These are phyloP conservation scores for Komagataella pseudopastoris DNA, from an alignment of 805 yeast genomes.

Conservation along the genomic window DNA sequence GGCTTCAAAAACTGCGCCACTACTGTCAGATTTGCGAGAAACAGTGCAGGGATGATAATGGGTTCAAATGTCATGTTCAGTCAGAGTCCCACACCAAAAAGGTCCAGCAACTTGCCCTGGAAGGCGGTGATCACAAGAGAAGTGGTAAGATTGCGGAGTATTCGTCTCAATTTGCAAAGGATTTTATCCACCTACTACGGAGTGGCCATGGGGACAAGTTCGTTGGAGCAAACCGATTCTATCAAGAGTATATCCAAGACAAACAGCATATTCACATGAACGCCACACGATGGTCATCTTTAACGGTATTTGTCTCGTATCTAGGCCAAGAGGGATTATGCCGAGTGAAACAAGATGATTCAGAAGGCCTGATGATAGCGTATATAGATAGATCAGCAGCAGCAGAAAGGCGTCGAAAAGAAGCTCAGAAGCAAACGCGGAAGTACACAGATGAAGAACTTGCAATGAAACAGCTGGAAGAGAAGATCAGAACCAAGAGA, in stretches of 20 bases:
- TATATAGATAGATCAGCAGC: slow-evolving; percentile 44
- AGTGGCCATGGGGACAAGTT: slow-evolving; percentile 71
- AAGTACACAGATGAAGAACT: slow-evolving; percentile 32
- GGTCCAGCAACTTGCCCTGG: slow-evolving; percentile 31
- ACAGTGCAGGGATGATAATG: slow-evolving; percentile 94
- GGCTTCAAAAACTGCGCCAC: slow-evolving; percentile 74
- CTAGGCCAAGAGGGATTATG: slow-evolving; percentile 46
- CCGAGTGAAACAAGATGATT: slow-evolving; percentile 25
- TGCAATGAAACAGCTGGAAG: slow-evolving; percentile 25
- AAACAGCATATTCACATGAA: slow-evolving; percentile 83
- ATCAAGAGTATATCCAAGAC: slow-evolving; percentile 80
- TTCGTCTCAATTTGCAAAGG: slow-evolving; percentile 44
- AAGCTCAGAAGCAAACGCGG: slow-evolving; percentile 20
- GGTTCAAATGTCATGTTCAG: slow-evolving; percentile 78
- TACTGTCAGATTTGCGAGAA: slow-evolving; percentile 88
- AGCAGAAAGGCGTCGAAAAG: slow-evolving; percentile 25
- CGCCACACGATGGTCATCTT: slow-evolving; percentile 66
- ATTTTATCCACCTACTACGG: slow-evolving; percentile 49
- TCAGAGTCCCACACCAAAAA: slow-evolving; percentile 67
- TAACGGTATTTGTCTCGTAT: slow-evolving; percentile 54
- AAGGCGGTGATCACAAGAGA: slow-evolving; percentile 18
- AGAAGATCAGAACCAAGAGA: slow-evolving; percentile 28
- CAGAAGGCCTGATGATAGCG: slow-evolving; percentile 19
- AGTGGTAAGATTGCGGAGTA: slow-evolving; percentile 34
- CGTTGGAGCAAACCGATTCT: slow-evolving; percentile 72